These are phyloP conservation scores for Aspergillus latus DNA, from an alignment of 2,329 filamentous ascomycete genomes.

Conservation along the genomic window DNA sequence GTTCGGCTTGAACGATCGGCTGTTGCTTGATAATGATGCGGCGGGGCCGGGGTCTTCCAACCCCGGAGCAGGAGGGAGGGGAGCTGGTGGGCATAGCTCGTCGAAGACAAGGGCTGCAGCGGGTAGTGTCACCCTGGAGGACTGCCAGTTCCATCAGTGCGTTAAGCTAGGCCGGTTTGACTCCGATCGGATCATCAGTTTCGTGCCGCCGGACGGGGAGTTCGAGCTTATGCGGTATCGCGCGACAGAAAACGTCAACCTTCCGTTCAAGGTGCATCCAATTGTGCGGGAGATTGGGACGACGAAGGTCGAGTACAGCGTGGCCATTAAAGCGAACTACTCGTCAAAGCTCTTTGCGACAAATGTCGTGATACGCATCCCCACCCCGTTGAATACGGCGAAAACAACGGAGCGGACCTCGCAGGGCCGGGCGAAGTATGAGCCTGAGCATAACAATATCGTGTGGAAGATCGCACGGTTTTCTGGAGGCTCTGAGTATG, in stretches of 20 bases:
- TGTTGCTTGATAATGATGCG: conserved; percentile 69
- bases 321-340: conserved; percentile 96
- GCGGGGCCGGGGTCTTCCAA: conserved; percentile 60
- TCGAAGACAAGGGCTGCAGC: conserved; percentile 95
- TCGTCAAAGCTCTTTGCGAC: conserved; percentile 94
- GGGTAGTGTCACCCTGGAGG: conserved; percentile 91
- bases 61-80: conserved; percentile 42
- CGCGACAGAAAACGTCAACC: conserved; percentile 95
- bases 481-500: conserved; percentile 94
- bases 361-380: conserved; percentile 91
- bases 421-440: conserved; percentile 97
- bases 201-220: conserved; percentile 93
- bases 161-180: conserved; percentile 98
- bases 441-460: conserved; percentile 96
- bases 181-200: conserved; percentile 92
- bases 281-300: conserved; percentile 98
- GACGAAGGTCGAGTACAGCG: conserved; percentile 97
- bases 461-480: conserved; percentile 99
- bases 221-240: conserved; percentile 99
- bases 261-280: conserved; percentile 97
- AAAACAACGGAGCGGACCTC: conserved; percentile 89
- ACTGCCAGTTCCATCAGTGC: conserved; percentile 98
- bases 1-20: conserved; percentile 92
- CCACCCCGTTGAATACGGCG: conserved; percentile 94
- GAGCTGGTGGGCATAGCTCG: conserved; percentile 57